These are phyloP conservation scores for Kluyveromyces dobzhanskii DNA, from an alignment of 805 yeast genomes.

Conservation along the genomic window DNA sequence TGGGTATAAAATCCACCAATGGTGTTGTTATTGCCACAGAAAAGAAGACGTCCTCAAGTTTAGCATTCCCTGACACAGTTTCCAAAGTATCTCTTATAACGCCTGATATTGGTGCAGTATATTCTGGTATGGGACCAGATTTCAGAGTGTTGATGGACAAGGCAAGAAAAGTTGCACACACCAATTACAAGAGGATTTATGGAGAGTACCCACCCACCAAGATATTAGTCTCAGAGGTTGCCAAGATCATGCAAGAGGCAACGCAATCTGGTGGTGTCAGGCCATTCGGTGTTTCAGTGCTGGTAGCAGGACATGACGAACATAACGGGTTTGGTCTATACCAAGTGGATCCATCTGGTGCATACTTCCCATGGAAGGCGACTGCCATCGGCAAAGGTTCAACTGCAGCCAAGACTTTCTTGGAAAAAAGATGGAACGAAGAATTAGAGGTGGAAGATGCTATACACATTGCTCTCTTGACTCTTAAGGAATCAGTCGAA, in stretches of 20 bases:
- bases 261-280: slow-evolving; percentile 98
- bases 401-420: slow-evolving; percentile 90
- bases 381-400: slow-evolving; percentile 98
- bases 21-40: slow-evolving; percentile 97
- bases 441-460: slow-evolving; percentile 97
- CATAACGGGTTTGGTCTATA: slow-evolving; percentile 67
- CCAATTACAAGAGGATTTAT: slow-evolving; percentile 85
- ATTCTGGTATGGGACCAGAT: slow-evolving; percentile 99
- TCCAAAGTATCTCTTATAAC: slow-evolving; percentile 77
- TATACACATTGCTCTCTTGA: slow-evolving; percentile 87
- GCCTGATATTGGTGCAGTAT: slow-evolving; percentile 94
- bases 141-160: slow-evolving; percentile 89
- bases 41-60: slow-evolving; percentile 73
- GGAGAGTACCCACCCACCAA: slow-evolving; percentile 97
- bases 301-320: slow-evolving; percentile 91
- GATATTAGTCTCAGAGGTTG: slow-evolving; percentile 87
- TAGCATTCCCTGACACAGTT: slow-evolving; percentile 65
- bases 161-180: slow-evolving; percentile 88
- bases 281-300: slow-evolving; percentile 93
- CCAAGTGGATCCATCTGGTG: slow-evolving; percentile 97
- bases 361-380: slow-evolving; percentile 99
- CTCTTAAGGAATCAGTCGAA: slow-evolving; percentile 92
- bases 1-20: slow-evolving; percentile 90
- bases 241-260: slow-evolving; percentile 96
- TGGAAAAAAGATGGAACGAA: slow-evolving; percentile 97